Percentiles rank a stretch among this genome's conserved stretches.
phyloP scores from a whole-genome alignment of 495 filamentous ascomycete genomes.

The Penicillium daleae region DNA sequence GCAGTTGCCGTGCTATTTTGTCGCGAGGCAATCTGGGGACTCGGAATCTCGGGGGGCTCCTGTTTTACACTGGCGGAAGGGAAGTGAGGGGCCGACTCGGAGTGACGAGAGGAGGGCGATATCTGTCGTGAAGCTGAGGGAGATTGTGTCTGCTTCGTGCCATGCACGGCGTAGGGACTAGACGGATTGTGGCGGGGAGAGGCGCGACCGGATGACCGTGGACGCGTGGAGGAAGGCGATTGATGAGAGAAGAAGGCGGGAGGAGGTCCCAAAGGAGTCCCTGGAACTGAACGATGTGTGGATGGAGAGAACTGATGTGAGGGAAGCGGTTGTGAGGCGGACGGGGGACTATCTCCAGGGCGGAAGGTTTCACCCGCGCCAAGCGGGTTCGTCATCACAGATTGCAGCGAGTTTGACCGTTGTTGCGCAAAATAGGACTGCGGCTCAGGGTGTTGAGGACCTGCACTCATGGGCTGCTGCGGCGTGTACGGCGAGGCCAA shows the following conservation, averaged over 20 bases:
- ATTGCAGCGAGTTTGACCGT: constrained; percentile 54
- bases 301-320: constrained; percentile 47
- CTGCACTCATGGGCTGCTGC: constrained; percentile 37
- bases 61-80: constrained; percentile 36
- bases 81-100: constrained; percentile 34
- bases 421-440: constrained; percentile 48
- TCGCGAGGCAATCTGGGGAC: constrained; percentile 47
- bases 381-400: constrained; percentile 44
- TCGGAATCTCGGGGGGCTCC: constrained; percentile 47
- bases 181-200: constrained; percentile 41
- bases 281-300: constrained; percentile 48
- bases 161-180: constrained; percentile 39
- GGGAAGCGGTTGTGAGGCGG: constrained; percentile 39
- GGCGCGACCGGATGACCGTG: constrained; percentile 41
- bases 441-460: constrained; percentile 38
- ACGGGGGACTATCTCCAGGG: constrained; percentile 48
- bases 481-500: constrained; percentile 42
- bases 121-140: constrained; percentile 34
- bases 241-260: constrained; percentile 39
- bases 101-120: constrained; percentile 34
- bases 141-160: constrained; percentile 32
- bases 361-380: constrained; percentile 40
- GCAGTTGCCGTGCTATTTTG: constrained; percentile 33
- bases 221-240: constrained; percentile 40
- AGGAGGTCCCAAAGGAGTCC: constrained; percentile 53